Conservation (phyloP, 1,284 basidiomycete genomes). For the Sporisorium reilianum region DNA sequence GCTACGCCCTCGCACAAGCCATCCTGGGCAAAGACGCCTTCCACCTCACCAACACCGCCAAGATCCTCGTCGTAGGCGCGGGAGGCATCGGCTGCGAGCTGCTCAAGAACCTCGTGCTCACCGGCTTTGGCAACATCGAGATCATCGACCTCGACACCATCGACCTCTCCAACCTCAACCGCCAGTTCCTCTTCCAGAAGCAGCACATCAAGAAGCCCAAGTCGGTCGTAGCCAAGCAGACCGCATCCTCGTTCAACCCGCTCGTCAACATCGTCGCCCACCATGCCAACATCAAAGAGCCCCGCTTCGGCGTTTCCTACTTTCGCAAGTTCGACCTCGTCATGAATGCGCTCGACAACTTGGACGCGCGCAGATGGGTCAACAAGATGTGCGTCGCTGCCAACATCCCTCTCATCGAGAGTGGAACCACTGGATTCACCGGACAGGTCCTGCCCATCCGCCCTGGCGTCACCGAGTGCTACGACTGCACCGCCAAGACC, state of each 20-base stretch:
- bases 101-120: slow-evolving; percentile 92
- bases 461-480: slow-evolving; percentile 61
- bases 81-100: slow-evolving; percentile 98
- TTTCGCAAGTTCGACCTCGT: slow-evolving; percentile 91
- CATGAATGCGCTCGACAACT: slow-evolving; percentile 94
- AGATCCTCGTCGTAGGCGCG: slow-evolving; percentile 88
- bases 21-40: slow-evolving; percentile 42
- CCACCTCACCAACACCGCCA: slow-evolving; percentile 33
- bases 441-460: slow-evolving; percentile 73
- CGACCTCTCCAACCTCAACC: slow-evolving; percentile 96
- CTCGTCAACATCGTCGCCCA: slow-evolving; percentile 87
- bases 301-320: slow-evolving; percentile 89
- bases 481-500: slow-evolving; percentile 74
- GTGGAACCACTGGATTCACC: slow-evolving; percentile 94
- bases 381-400: slow-evolving; percentile 97
- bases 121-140: slow-evolving; percentile 92
- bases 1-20: slow-evolving; percentile 32
- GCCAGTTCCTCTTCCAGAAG: slow-evolving; percentile 97
- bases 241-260: slow-evolving; percentile 91
- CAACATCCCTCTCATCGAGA: slow-evolving; percentile 90
- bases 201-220: slow-evolving; percentile 98
- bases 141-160: slow-evolving; percentile 96
- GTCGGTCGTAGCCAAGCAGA: slow-evolving; percentile 89
- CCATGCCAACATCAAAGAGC: slow-evolving; percentile 95
- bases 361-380: slow-evolving; percentile 71